Base-by-base conservation (phyloP, 192 early-diverging fungal species). In the Diversispora epigaea region DNA sequence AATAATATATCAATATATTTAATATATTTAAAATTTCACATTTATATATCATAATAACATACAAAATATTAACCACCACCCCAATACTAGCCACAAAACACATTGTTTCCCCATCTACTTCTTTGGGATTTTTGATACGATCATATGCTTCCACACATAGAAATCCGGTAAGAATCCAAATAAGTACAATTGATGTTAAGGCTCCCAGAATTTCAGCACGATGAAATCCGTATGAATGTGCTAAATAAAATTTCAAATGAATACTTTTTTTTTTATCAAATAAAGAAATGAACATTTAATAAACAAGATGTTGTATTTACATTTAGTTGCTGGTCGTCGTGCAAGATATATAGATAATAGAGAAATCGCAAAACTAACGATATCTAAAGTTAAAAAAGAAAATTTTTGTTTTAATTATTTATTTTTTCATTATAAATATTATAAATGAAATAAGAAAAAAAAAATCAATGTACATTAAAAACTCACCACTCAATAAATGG, bases 151-250 rank as follows among this genome's bases (percentile, higher is more conserved):
- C 93, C 11, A 80, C 67, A 17, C 94, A 86, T n/a, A 95, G 77
- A 56, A 77, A 77, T 4, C 82, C 75, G 0, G 93, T 94, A 39
- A 95, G 68, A 10, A 86, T 79, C 93, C 93, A 95, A 62, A 95
- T 92, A n/a, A 90, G 77, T 25, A 91, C 84, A 32, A 89, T 90
- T n/a, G 92, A 93, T 54, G 84, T 64, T 9, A 94, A 80, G 8
- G 93, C 93, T 47, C 91, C 93, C 54, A 95, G 79, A 39, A 94
- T 90, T 75, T 95, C 91, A 19, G 90, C 88, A 41, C 93, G 86
- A 68, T 93, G 83, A 63, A 86, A 94, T 41, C 93, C 93, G 79
- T 88, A 95, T 15, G 88, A 88, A 74, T 89, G 87, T 58, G 63
- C 39, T 54, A 69, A 41, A 19, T 7, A 55, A 32, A 32, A 32